A percentile compares a stretch with the other conserved stretches of the same genome.
These are phyloP conservation scores for Ophiosphaerella korrae DNA, from an alignment of 2,329 filamentous ascomycete species.

Conservation along the genomic window DNA sequence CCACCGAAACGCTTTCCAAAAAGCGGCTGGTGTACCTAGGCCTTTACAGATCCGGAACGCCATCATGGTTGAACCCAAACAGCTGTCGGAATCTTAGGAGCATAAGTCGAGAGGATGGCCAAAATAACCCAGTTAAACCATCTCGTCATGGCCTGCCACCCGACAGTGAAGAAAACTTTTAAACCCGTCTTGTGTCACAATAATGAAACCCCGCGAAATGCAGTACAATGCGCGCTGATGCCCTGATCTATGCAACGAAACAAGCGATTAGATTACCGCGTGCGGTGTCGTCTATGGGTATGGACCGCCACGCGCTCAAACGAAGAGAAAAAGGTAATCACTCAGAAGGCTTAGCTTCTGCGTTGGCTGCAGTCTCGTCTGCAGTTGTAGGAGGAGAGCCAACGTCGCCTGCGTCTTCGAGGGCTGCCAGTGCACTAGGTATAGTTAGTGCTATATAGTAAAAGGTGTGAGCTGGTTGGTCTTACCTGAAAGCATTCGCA, in stretches of 20 bases:
- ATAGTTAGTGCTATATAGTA: slow-evolving; percentile 19
- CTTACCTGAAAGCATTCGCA: slow-evolving; percentile 94
- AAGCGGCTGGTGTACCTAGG: slow-evolving; percentile 24
- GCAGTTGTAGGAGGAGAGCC: slow-evolving; percentile 72
- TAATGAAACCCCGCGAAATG: slow-evolving; percentile 43
- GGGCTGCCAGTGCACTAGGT: slow-evolving; percentile 58
- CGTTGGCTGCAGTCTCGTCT: slow-evolving; percentile 25
- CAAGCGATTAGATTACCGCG: slow-evolving; percentile 48
- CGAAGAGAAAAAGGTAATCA: slow-evolving; percentile 43
- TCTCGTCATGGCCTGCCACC: slow-evolving; percentile 14
- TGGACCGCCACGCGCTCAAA: slow-evolving; percentile 42
- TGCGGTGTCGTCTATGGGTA: slow-evolving; percentile 44
- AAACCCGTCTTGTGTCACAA: slow-evolving; percentile 26
- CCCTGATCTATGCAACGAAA: slow-evolving; percentile 49
- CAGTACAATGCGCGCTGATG: slow-evolving; percentile 46
- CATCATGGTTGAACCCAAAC: slow-evolving; percentile 24
- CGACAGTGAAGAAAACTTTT: slow-evolving; percentile 38
- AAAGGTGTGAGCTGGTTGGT: background rate
- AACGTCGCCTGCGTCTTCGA: slow-evolving; percentile 61
- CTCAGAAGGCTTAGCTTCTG: slow-evolving; percentile 43
- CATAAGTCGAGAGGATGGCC: slow-evolving; percentile 1
- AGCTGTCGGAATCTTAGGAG: background rate
- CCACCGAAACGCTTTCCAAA: slow-evolving; percentile 23
- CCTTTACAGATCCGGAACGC: slow-evolving; percentile 32
- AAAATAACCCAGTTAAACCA: slow-evolving; percentile 7